phyloP scores from a whole-genome alignment of 768 basidiomycete species.

The Lactarius tabidus region DNA sequence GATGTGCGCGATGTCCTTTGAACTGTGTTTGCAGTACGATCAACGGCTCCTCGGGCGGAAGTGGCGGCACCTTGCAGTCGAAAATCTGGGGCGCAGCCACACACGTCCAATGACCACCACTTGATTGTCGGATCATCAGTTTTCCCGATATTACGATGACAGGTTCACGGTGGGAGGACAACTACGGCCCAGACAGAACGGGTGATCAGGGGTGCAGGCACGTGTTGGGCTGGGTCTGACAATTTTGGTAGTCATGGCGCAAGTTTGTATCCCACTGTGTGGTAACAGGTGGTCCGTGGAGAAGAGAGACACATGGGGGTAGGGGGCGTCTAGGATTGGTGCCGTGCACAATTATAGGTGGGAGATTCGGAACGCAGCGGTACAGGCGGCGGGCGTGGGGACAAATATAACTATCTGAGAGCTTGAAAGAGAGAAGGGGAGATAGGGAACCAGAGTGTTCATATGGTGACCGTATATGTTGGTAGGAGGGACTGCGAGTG shows the following conservation, averaged over 20 bases:
- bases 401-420: background rate
- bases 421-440: background rate
- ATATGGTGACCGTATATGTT: background rate
- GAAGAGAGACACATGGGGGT: conserved; percentile 11
- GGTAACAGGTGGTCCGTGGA: conserved; percentile 6
- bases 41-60: background rate
- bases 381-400: background rate
- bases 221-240: background rate
- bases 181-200: background rate
- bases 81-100: background rate
- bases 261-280: conserved; percentile 4
- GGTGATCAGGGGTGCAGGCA: conserved; percentile 5
- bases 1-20: background rate
- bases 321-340: background rate
- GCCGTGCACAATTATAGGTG: background rate
- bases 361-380: background rate
- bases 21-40: background rate
- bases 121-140: background rate
- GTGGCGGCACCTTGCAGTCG: background rate
- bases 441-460: background rate
- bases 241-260: background rate
- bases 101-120: background rate
- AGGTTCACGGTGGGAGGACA: background rate
- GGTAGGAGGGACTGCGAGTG: background rate
- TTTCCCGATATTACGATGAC: background rate